Conservation (phyloP, 2,329 filamentous ascomycete genomes). For the Phoma sp. region DNA sequence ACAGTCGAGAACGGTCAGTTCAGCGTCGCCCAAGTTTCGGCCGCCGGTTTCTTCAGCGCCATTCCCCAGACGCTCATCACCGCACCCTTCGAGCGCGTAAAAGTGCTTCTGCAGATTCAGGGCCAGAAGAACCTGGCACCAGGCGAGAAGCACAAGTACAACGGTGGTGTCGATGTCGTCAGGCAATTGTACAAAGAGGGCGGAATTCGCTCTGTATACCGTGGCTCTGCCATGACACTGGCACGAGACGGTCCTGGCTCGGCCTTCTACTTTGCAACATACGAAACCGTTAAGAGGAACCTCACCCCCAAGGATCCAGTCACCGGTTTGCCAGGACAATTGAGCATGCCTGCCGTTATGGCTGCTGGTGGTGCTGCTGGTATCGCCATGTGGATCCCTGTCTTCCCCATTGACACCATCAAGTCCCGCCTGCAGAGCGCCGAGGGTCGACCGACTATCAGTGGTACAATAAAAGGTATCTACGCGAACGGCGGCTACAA, state of each 20-base stretch:
- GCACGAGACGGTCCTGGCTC: constrained; percentile 92
- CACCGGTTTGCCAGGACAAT: constrained; percentile 74
- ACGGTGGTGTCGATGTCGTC: constrained; percentile 86
- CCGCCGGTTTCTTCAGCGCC: constrained; percentile 92
- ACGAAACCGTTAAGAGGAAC: constrained; percentile 90
- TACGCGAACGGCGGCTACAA: constrained; percentile 83
- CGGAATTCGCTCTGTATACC: constrained; percentile 89
- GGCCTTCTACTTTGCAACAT: constrained; percentile 95
- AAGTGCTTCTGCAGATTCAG: constrained; percentile 97
- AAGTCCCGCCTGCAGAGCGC: constrained; percentile 94
- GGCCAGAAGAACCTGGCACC: constrained; percentile 85
- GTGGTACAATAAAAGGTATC: constrained; percentile 80
- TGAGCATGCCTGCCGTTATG: constrained; percentile 84
- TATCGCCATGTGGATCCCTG: constrained; percentile 98
- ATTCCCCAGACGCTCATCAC: constrained; percentile 98
- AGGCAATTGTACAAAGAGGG: constrained; percentile 92
- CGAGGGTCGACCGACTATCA: constrained; percentile 81
- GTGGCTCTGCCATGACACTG: constrained; percentile 87
- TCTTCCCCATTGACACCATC: constrained; percentile 97
- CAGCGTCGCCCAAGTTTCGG: constrained; percentile 84
- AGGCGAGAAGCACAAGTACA: constrained; percentile 92
- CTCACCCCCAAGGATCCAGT: constrained; percentile 82
- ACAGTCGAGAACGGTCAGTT: constrained; percentile 73
- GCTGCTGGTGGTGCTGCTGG: constrained; percentile 88
- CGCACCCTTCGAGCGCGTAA: constrained; percentile 98